Base-by-base conservation (phyloP, 2,329 filamentous ascomycete genomes). In the Claviceps digitariae region DNA sequence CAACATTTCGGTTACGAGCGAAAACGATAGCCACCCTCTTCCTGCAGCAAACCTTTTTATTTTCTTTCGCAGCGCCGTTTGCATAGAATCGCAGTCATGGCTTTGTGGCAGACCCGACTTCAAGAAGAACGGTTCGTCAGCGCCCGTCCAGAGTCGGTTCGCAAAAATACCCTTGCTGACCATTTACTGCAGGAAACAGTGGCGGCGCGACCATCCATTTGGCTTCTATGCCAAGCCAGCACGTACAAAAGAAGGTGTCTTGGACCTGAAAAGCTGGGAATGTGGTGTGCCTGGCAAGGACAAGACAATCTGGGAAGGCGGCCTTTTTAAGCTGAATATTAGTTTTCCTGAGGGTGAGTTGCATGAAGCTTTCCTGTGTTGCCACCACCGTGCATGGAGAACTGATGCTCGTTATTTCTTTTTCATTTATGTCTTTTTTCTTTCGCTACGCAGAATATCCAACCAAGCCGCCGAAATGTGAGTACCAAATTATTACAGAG, bases 401-500 rank as follows among this genome's bases (percentile, higher is more conserved):
- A 41, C 47, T 54, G 27, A 54, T 34, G 27, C 6, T 4, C 12
- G 31, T 8, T 29, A n/a, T 47, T 21, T 7, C 4, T 21, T 4
- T 45, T 20, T 41, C n/a, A 9, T 2, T 34, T 12, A 5, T 17
- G 13, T 46, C 9, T 36, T 2, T 21, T 31, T 17, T 36, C 2
- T 17, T 31, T 40, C 29, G 10, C 13, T 2, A 29, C 38, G 5
- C 34, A 95, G 93, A 98, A 65, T 98, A 98, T 69, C 93, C 93
- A 17, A 98, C 94, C 51, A 98, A 98, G 71, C 93, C 93, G 34
- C 93, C 93, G 1, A 98, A 98, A 73, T 98, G 93, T 95, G 81
- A 69, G 85, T 73, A 12, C 21, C 12, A 10, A 44, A 47, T 34
- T 21, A 8, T 10, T n/a, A 27, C 4, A 27, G 9, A 13, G 12